phyloP scores from a whole-genome alignment of 2,329 filamentous ascomycete species.

The Fusarium nodosum region DNA sequence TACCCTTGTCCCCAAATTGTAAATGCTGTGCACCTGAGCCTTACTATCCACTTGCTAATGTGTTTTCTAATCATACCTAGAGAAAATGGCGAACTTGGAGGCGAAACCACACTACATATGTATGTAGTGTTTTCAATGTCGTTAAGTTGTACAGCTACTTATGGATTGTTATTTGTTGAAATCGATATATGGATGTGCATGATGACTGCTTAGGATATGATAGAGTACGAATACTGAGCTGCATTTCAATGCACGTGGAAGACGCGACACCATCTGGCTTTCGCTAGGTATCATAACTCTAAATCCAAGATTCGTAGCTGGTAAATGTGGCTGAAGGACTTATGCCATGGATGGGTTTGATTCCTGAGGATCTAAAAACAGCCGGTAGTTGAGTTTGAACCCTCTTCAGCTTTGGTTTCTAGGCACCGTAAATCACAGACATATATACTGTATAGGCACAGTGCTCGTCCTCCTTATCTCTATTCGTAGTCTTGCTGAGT shows the following conservation, averaged over 20 bases:
- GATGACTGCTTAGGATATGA: neutral
- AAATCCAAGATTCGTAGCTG: slow-evolving; percentile 22
- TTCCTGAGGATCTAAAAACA: neutral
- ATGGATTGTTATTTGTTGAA: neutral
- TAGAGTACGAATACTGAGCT: neutral
- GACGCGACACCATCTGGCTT: neutral
- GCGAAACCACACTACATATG: neutral
- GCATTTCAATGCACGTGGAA: slow-evolving; percentile 31
- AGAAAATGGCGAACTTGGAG: neutral
- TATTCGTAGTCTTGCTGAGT: neutral
- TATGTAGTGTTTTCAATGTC: neutral
- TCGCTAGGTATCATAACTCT: slow-evolving; percentile 12
- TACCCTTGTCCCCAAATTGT: neutral
- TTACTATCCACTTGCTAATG: neutral
- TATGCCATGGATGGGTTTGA: slow-evolving; percentile 22
- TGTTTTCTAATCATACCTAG: neutral
- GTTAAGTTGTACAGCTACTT: neutral
- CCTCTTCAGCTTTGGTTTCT: neutral
- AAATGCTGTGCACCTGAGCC: neutral
- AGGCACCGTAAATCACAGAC: neutral
- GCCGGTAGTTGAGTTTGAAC: neutral
- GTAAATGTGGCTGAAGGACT: slow-evolving; percentile 24
- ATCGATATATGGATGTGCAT: neutral
- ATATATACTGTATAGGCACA: neutral
- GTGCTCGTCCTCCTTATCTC: neutral